Evolutionary conservation across 768 basidiomycete genomes (phyloP).

Genomic region (Trametes cingulata): DNA sequence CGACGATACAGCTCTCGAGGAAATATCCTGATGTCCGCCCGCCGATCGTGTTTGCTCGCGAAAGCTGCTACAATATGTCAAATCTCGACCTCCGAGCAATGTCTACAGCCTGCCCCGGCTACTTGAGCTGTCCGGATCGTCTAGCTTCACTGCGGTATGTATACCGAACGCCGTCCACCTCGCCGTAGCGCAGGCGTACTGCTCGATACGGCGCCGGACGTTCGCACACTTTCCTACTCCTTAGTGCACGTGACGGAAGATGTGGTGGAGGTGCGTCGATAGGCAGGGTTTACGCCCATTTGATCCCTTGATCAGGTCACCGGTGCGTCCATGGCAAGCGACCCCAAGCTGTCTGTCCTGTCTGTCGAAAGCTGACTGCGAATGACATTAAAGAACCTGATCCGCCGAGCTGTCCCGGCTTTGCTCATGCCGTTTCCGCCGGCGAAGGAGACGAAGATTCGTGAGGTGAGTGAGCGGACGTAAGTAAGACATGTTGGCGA

Average conservation of each 20-base stretch:
- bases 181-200: not conserved
- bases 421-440: not conserved
- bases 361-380: not conserved
- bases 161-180: not conserved
- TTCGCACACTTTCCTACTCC: not conserved
- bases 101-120: constrained; percentile 5
- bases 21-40: not conserved
- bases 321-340: not conserved
- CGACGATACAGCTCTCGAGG: not conserved
- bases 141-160: not conserved
- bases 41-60: constrained; percentile 1
- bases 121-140: not conserved
- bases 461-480: constrained; percentile 2
- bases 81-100: not conserved
- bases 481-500: not conserved
- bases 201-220: not conserved
- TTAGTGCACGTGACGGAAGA: not conserved
- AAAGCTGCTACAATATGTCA: not conserved
- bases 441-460: not conserved
- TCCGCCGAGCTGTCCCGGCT: constrained; percentile 2
- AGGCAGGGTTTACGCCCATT: not conserved
- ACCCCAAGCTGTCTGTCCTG: not conserved
- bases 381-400: not conserved
- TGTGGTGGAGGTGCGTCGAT: not conserved
- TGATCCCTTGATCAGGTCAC: not conserved